Conservation (phyloP, 2,329 filamentous ascomycete species). For the Thelonectria discophora region DNA sequence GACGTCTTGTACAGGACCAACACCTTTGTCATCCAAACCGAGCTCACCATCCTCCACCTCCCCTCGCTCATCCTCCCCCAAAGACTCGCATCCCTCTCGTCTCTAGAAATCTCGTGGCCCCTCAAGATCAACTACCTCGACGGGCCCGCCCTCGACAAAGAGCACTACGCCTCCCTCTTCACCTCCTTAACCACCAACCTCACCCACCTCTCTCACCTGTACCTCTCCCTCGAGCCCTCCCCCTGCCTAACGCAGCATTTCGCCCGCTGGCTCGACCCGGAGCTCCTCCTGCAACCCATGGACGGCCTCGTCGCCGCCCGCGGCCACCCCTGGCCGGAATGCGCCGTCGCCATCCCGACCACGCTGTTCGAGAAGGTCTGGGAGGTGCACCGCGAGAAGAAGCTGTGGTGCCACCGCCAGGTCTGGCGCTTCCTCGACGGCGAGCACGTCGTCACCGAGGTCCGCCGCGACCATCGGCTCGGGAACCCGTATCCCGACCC, state of each 20-base stretch:
- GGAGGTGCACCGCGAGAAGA: no score
- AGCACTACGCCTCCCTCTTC: neutral
- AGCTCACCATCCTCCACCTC: constrained; percentile 1
- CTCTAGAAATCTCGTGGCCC: neutral
- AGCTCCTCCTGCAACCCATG: neutral
- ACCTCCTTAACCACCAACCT: neutral
- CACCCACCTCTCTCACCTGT: neutral
- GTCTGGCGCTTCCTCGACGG: neutral
- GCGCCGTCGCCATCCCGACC: neutral
- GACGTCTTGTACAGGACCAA: constrained; percentile 15
- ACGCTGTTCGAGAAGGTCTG: neutral
- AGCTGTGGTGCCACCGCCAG: neutral
- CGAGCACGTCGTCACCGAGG: neutral
- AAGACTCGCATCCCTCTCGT: neutral
- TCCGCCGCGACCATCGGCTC: neutral
- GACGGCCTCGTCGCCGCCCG: neutral
- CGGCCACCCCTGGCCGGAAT: neutral
- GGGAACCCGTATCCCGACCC: neutral
- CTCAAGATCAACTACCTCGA: neutral
- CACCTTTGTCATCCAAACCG: neutral
- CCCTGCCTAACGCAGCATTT: neutral
- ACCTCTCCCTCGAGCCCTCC: neutral
- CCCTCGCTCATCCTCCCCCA: neutral
- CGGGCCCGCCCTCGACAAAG: neutral
- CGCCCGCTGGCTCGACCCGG: neutral